Base-by-base conservation (phyloP, 2,329 filamentous ascomycete genomes). In the Penicillium sp. region DNA sequence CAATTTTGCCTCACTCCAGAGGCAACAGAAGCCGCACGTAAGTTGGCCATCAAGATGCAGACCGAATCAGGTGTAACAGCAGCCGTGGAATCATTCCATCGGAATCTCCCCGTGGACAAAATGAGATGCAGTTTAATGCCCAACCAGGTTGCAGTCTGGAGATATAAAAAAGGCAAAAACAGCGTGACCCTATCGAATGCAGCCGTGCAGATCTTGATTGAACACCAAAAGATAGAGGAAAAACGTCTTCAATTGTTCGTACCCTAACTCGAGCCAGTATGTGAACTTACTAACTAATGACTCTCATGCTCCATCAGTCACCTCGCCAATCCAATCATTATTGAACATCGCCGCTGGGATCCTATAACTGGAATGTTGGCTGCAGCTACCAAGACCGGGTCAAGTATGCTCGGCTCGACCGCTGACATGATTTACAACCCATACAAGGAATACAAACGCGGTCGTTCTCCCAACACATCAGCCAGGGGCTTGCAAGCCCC, bases 1-100 rank as follows among this genome's bases (percentile, higher is more conserved):
- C 63, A 58, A 6, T 75, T 70, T 50, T 79, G 75, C 49, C 67
- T 81, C 0, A 74, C 68, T 3, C 66, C 71, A 0, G 67, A 74
- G 39, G 73, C 72, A 10, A 61, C 65, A 10, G 60, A 61, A 5
- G 67, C 70, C 5, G 79, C 78, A 0, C 60, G 67, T 4, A 65
- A 68, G 1, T 67, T 81, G 13, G 64, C 29, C 6, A 21, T 27
- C 1, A 75, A 68, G 32, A 80, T 81, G 66, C 67, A 69, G 13
- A 53, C 56, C 4, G 79, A 81, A 57, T 66, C 65, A 2, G 79
- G 78, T 1, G 73, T 72, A 9, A 57, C 72, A 13, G 58, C 65
- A 2, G 78, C 77, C 1, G 78, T 75, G 3, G 66, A 74, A 37
- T 75, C 70, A 2, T 81, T 82, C 55, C 77, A 81, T 60, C 72